Conservation (phyloP, 2,329 filamentous ascomycete genomes). For the Aspergillus glaucus region DNA sequence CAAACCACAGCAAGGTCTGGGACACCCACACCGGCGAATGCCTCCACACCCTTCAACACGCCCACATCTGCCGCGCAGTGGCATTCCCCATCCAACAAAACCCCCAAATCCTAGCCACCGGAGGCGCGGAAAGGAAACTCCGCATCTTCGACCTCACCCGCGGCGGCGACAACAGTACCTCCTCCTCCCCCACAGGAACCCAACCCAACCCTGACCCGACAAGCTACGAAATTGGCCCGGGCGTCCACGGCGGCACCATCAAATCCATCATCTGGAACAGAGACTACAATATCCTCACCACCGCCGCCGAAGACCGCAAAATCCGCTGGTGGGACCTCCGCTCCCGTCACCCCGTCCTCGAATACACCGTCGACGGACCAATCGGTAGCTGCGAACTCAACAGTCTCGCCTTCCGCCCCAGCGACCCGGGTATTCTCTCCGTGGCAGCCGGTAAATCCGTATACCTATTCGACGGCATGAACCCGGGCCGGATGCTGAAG, state of each 20-base stretch:
- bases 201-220: conserved; percentile 52
- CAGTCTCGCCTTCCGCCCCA: conserved; percentile 54
- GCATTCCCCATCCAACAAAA: conserved; percentile 78
- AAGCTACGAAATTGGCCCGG: conserved; percentile 80
- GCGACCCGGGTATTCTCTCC: conserved; percentile 67
- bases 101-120: conserved; percentile 78
- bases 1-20: conserved; percentile 72
- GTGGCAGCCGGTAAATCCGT: conserved; percentile 92
- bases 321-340: conserved; percentile 93
- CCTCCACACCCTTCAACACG: conserved; percentile 78
- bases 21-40: conserved; percentile 91
- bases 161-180: conserved; percentile 35
- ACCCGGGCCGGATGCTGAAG: conserved; percentile 68
- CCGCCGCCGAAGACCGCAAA: conserved; percentile 82
- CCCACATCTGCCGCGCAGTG: conserved; percentile 90
- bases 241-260: conserved; percentile 78
- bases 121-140: conserved; percentile 93
- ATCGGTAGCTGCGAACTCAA: conserved; percentile 92
- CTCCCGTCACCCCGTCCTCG: conserved; percentile 65
- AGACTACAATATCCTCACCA: conserved; percentile 82
- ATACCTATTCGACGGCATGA: conserved; percentile 79
- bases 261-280: conserved; percentile 95
- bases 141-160: conserved; percentile 83
- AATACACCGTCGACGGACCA: conserved; percentile 72
- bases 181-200: conserved; percentile 27